phyloP scores from a whole-genome alignment of 208 protist species.

The Leishmania turanica region DNA sequence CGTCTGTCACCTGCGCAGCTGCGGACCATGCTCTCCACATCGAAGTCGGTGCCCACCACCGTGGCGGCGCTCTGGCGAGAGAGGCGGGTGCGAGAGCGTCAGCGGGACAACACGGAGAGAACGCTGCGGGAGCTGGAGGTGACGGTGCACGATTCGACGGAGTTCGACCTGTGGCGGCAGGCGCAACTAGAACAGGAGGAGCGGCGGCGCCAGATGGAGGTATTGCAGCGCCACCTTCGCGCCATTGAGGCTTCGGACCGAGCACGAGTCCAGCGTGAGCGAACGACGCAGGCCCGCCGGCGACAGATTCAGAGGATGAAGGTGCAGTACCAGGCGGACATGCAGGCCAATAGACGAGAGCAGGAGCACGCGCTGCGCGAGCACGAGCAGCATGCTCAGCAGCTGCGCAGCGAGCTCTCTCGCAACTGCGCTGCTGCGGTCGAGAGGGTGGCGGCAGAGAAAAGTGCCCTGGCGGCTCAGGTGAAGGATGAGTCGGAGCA shows the following conservation, averaged over 20 bases:
- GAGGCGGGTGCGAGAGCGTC: constrained; percentile 47
- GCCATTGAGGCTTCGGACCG: constrained; percentile 44
- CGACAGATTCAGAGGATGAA: constrained; percentile 25
- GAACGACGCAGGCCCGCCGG: constrained; percentile 21
- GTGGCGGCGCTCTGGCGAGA: constrained; percentile 63
- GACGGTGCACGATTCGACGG: constrained; percentile 39
- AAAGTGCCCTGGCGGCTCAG: constrained; percentile 36
- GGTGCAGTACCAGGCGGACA: constrained; percentile 21
- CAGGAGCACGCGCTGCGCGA: constrained; percentile 13
- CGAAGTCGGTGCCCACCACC: constrained; percentile 48
- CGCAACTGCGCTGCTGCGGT: constrained; percentile 37
- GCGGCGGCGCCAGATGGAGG: constrained; percentile 24
- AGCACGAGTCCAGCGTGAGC: constrained; percentile 21
- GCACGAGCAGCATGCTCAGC: constrained; percentile 28
- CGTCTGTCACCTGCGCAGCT: constrained; percentile 25
- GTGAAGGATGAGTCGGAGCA: constrained; percentile 44
- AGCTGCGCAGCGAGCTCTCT: constrained; percentile 36
- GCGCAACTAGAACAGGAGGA: constrained; percentile 40
- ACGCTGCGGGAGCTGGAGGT: constrained; percentile 52
- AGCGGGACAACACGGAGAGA: constrained; percentile 37
- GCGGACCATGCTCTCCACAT: constrained; percentile 37
- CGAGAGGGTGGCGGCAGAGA: constrained; percentile 18
- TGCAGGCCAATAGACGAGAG: constrained; percentile 5
- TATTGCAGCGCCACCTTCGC: constrained; percentile 43
- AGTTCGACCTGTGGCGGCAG: constrained; percentile 66